Evolutionary conservation across 371 early-diverging fungal species (phyloP), one percentile per base, ranked within the genome.

Genomic region (Apophysomyces elegans): DNA sequence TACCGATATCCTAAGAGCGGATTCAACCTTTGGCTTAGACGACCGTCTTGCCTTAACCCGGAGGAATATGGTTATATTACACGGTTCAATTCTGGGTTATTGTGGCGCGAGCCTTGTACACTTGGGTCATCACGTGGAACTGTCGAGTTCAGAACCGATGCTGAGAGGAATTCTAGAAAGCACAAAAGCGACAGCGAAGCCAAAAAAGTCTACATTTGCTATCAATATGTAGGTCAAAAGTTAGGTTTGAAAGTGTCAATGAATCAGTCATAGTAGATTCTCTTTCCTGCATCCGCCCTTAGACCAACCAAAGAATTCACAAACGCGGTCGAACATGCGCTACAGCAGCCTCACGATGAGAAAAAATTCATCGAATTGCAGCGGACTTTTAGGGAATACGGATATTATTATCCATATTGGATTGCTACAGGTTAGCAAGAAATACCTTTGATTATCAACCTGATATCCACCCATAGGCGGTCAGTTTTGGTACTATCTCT

Each of bases 391-490:
- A 50, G 21, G 21, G 54, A 50, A n/a, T 50, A 18, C 21, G 54
- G 54, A 21, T 50, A 50, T 26, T 50, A 50, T 21, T 50, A 21
- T 21, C 54, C 54, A 21, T 50, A 50, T 26, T 50, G 54, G 54
- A 50, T 50, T 21, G 21, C 21, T n/a, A 50, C 21, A n/a, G 54
- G 54, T 50, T 21, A 50, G n/a, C 0, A 50, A 6, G 9, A 21
- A 5, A 16, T 7, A 4, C 21, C 0, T 5, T 5, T 21, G 21
- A 9, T 21, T 7, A 21, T 4, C 9, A 3, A 21, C 7, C 21
- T 50, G 9, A 50, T 26, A 6, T 18, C 21, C 21, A 18, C 9
- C 9, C 21, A 6, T 26, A 50, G 54, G 54, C 9, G 54, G 18
- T 9, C 5, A 26, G 5, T 50, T 50, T 50, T 21, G 0, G 7